phyloP scores from a whole-genome alignment of 1,284 basidiomycete genomes.

The Porodaedalea pini region DNA sequence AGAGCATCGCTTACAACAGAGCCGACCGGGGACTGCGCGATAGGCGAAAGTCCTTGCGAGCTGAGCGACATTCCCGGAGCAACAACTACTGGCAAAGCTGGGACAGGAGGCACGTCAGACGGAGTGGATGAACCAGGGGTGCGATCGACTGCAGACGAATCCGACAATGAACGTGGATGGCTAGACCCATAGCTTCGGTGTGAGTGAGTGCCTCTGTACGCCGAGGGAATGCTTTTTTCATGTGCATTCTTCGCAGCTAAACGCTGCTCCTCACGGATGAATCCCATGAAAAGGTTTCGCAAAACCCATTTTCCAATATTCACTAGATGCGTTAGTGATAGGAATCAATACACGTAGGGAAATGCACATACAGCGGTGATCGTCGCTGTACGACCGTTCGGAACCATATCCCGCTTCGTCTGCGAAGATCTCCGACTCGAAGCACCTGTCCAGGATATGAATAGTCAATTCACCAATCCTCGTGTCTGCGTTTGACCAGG shows the following conservation, averaged over 20 bases:
- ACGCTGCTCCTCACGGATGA: slow-evolving; percentile 63
- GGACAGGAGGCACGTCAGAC: background rate
- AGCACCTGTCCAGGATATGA: slow-evolving; percentile 84
- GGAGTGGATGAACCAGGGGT: background rate
- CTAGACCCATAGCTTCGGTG: background rate
- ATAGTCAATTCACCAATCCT: slow-evolving; percentile 86
- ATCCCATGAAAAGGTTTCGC: slow-evolving; percentile 67
- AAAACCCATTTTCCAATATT: slow-evolving; percentile 81
- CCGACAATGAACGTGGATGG: slow-evolving; percentile 13
- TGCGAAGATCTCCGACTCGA: slow-evolving; percentile 93
- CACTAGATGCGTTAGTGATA: slow-evolving; percentile 44
- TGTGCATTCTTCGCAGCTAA: slow-evolving; percentile 21
- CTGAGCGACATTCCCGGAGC: background rate
- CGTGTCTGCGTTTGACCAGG: slow-evolving; percentile 90
- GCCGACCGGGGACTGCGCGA: slow-evolving; percentile 33
- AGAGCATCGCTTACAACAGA: slow-evolving; percentile 20
- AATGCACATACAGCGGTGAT: slow-evolving; percentile 66
- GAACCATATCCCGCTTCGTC: slow-evolving; percentile 78
- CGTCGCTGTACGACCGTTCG: slow-evolving; percentile 64
- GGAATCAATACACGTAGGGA: slow-evolving; percentile 28
- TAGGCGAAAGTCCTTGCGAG: slow-evolving; percentile 29
- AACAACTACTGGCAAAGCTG: background rate
- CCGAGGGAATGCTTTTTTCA: slow-evolving; percentile 24
- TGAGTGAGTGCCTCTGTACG: slow-evolving; percentile 28
- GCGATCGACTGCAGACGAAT: slow-evolving; percentile 1